A percentile compares a stretch with the other conserved stretches of the same genome.
These are phyloP conservation scores for Clonostachys rosea DNA, from an alignment of 2,329 filamentous ascomycete species.

Conservation along the genomic window DNA sequence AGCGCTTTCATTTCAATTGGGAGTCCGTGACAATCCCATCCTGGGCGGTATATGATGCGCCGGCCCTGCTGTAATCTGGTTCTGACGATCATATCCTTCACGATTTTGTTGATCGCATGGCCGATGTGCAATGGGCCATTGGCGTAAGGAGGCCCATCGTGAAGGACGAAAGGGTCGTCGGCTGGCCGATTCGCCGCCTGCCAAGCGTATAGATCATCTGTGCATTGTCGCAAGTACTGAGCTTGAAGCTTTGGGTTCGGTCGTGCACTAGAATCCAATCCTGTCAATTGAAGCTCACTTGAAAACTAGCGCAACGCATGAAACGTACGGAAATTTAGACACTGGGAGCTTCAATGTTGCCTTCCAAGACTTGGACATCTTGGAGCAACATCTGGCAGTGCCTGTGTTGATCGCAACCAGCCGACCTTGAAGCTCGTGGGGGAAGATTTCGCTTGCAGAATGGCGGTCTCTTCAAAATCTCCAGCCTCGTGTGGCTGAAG, in stretches of 20 bases:
- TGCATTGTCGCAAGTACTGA: conserved; percentile 68
- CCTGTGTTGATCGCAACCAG: no score
- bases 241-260: conserved; percentile 43
- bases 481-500: no score
- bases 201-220: conserved; percentile 88
- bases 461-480: no score
- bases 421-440: no score
- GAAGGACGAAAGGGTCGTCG: conserved; percentile 68
- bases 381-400: background rate
- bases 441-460: no score
- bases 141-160: conserved; percentile 96
- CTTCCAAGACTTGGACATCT: conserved; percentile 60
- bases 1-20: conserved; percentile 97
- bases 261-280: conserved; percentile 36
- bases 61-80: conserved; percentile 69
- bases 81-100: conserved; percentile 90
- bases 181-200: conserved; percentile 58
- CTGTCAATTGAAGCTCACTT: background rate
- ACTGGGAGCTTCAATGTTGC: conserved; percentile 72
- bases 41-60: conserved; percentile 77
- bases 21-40: conserved; percentile 97
- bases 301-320: background rate
- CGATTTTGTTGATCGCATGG: conserved; percentile 93
- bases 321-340: conserved; percentile 65
- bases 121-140: conserved; percentile 90